Conservation (phyloP, 2,329 filamentous ascomycete species). For the Ceratocystis eucalypticola region DNA sequence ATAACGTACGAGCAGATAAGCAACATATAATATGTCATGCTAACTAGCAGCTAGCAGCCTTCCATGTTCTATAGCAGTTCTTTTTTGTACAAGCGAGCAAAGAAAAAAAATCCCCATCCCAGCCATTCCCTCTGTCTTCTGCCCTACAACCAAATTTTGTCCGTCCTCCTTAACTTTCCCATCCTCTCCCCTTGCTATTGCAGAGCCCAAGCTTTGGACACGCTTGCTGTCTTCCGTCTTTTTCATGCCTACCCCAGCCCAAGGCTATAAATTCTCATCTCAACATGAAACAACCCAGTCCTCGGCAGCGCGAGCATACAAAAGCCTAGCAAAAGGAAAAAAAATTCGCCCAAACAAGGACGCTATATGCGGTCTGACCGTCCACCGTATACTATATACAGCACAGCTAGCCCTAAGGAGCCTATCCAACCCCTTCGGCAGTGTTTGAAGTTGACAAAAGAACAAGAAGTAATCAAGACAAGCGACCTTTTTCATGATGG, state of each 20-base stretch:
- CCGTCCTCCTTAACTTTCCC: not conserved
- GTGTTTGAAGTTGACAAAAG: not conserved
- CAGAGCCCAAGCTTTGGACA: not conserved
- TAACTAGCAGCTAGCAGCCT: not conserved
- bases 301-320: not conserved
- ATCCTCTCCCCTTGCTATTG: not conserved
- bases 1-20: not conserved
- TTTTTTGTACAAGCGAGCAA: not conserved
- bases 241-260: not conserved
- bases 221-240: not conserved
- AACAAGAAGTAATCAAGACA: not conserved
- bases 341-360: not conserved
- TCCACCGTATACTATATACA: constrained; percentile 2
- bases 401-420: not conserved
- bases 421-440: not conserved
- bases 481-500: not conserved
- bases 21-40: not conserved
- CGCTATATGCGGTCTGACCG: not conserved
- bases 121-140: not conserved
- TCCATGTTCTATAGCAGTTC: not conserved
- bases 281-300: constrained; percentile 3
- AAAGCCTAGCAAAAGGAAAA: not conserved
- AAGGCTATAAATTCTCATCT: constrained; percentile 4
- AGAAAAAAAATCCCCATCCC: not conserved
- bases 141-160: not conserved